phyloP scores from a whole-genome alignment of 352 stramenopile genomes.

The Phytophthora crassamura region DNA sequence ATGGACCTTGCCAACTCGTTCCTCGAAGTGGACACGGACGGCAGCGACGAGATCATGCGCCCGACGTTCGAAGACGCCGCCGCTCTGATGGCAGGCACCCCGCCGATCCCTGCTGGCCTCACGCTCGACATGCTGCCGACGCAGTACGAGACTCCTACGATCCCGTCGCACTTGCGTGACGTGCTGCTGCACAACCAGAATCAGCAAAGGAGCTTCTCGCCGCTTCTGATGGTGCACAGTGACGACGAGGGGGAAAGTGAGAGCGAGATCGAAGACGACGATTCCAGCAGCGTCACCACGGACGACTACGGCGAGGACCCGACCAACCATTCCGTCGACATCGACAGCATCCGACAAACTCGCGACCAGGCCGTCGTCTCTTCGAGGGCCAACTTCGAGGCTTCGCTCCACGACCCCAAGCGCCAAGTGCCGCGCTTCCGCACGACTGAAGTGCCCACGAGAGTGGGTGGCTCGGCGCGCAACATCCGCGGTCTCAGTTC shows the following conservation, averaged over 20 bases:
- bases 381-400: conserved; percentile 49
- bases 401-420: conserved; percentile 42
- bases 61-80: conserved; percentile 51
- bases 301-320: conserved; percentile 37
- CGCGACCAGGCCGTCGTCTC: conserved; percentile 39
- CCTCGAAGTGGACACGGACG: conserved; percentile 59
- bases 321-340: conserved; percentile 45
- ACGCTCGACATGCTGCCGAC: conserved; percentile 59
- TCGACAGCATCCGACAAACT: conserved; percentile 45
- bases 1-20: conserved; percentile 58
- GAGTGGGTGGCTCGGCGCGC: conserved; percentile 32
- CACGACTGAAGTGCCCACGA: conserved; percentile 37
- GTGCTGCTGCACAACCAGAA: conserved; percentile 34
- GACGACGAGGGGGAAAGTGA: conserved; percentile 40
- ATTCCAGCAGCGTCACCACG: conserved; percentile 45
- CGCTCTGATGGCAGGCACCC: conserved; percentile 47
- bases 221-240: conserved; percentile 14
- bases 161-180: conserved; percentile 41
- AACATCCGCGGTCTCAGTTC: conserved; percentile 61
- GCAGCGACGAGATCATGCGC: conserved; percentile 44
- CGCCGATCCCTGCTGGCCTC: conserved; percentile 55
- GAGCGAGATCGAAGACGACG: conserved; percentile 39
- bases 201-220: conserved; percentile 20
- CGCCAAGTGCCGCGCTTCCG: conserved; percentile 32
- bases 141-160: conserved; percentile 43